Evolutionary conservation across 495 filamentous ascomycete species (phyloP).

Genomic region (Aspergillus ostianus): DNA sequence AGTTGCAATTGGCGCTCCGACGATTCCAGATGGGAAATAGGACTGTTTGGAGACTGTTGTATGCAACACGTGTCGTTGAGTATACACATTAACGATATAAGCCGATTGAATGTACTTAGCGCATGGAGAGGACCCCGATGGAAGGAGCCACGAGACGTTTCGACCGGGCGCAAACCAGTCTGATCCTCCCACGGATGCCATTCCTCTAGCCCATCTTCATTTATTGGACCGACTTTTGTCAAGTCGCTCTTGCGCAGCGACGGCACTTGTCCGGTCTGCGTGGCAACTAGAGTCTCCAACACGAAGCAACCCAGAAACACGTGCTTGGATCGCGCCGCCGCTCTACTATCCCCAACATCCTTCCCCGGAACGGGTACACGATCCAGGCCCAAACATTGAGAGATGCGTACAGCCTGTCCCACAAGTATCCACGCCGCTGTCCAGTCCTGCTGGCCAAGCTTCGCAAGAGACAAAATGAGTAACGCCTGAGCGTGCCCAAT

Average conservation of each 20-base stretch:
- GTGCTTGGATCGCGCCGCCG: slow-evolving; percentile 38
- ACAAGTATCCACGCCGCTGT: slow-evolving; percentile 58
- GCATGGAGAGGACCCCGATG: slow-evolving; percentile 53
- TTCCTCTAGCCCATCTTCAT: slow-evolving; percentile 66
- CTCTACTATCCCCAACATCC: slow-evolving; percentile 22
- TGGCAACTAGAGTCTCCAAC: slow-evolving; percentile 60
- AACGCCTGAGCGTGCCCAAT: slow-evolving; percentile 63
- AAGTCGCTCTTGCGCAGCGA: slow-evolving; percentile 52
- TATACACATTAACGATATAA: slow-evolving; percentile 46
- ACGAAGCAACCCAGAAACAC: slow-evolving; percentile 62
- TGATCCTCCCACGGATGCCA: slow-evolving; percentile 67
- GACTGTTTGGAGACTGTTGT: slow-evolving; percentile 25
- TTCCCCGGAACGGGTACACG: slow-evolving; percentile 17
- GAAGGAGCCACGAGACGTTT: slow-evolving; percentile 37
- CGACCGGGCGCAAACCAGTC: slow-evolving; percentile 27
- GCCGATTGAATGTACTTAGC: slow-evolving; percentile 60
- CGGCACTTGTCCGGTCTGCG: slow-evolving; percentile 48
- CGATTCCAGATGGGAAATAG: slow-evolving; percentile 32
- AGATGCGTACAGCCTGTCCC: slow-evolving; percentile 58
- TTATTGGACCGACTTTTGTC: slow-evolving; percentile 39
- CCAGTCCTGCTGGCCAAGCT: slow-evolving; percentile 53
- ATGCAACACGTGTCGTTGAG: slow-evolving; percentile 40
- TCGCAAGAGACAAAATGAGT: slow-evolving; percentile 57
- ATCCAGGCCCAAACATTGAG: slow-evolving; percentile 46
- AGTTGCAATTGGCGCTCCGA: slow-evolving; percentile 38